Conservation (phyloP, 139 green algal species). For the Ulvella scutata region DNA sequence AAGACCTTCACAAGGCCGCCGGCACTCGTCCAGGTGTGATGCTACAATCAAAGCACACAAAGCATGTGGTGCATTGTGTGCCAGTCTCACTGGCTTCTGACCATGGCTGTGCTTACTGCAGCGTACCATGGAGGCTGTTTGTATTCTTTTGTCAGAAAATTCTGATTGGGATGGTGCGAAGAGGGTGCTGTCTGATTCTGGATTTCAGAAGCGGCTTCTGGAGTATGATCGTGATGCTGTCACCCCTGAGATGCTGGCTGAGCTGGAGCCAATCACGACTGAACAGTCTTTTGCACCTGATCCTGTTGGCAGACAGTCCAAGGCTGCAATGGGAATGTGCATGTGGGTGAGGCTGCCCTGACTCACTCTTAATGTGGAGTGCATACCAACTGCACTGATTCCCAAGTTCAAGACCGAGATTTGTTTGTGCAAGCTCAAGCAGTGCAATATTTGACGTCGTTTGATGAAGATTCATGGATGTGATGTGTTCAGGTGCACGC, state of each 20-base stretch:
- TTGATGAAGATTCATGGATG: no score
- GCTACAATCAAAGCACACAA: no score
- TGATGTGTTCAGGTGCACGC: no score
- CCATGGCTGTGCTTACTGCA: no score
- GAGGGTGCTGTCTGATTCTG: slow-evolving; percentile 18
- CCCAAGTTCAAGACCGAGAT: no score
- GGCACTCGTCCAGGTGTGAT: slow-evolving; percentile 6
- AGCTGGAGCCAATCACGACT: slow-evolving; percentile 17
- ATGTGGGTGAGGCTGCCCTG: no score
- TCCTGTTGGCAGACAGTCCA: slow-evolving; percentile 3
- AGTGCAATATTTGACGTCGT: no score
- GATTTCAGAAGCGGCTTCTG: slow-evolving; percentile 29
- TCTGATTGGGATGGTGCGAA: slow-evolving; percentile 36
- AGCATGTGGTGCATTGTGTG: no score
- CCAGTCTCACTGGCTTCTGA: no score
- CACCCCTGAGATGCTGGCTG: slow-evolving; percentile 14
- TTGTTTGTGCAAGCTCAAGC: no score
- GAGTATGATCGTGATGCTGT: slow-evolving; percentile 41
- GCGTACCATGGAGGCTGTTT: slow-evolving; percentile 20
- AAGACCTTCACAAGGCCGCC: slow-evolving; percentile 7
- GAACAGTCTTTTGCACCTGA: slow-evolving; percentile 13
- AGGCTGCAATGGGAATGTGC: background rate
- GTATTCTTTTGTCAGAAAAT: slow-evolving; percentile 21
- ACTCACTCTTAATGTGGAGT: no score
- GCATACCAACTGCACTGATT: no score